These are phyloP conservation scores for Chlorella sp. DNA, from an alignment of 139 green algal species.

Conservation along the genomic window DNA sequence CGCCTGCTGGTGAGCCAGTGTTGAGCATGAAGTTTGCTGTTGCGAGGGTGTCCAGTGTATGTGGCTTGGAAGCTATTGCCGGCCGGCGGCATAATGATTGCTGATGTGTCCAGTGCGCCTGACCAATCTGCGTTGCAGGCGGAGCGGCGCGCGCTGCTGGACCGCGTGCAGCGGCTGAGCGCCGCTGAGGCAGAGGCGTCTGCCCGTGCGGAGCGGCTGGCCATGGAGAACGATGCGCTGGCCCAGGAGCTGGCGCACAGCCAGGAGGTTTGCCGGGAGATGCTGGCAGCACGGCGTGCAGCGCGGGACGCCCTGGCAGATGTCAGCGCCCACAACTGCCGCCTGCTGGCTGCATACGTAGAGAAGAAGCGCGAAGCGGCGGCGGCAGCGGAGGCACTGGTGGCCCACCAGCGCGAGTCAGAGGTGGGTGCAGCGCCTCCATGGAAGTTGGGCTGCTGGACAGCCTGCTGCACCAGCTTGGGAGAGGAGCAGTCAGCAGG, in stretches of 20 bases:
- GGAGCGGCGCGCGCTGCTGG: slow-evolving; percentile 17
- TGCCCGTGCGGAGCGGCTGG: not conserved
- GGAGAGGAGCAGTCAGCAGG: too few species aligned
- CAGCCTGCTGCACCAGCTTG: too few species aligned
- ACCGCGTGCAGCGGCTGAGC: slow-evolving; percentile 11
- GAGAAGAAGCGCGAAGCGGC: slow-evolving; percentile 8
- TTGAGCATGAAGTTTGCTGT: too few species aligned
- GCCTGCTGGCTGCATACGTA: slow-evolving; percentile 20
- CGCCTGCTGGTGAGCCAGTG: slow-evolving; percentile 17
- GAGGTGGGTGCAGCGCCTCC: not conserved
- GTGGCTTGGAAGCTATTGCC: too few species aligned
- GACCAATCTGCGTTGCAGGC: not conserved
- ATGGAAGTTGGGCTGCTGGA: too few species aligned
- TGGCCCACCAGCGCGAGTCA: slow-evolving; percentile 4
- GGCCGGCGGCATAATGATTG: not conserved
- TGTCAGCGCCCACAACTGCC: slow-evolving; percentile 22
- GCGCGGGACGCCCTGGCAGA: slow-evolving; percentile 33
- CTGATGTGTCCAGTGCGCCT: not conserved
- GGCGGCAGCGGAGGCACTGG: not conserved
- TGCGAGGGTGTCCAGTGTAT: too few species aligned
- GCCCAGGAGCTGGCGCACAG: slow-evolving; percentile 21
- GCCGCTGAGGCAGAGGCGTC: not conserved
- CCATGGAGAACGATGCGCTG: slow-evolving; percentile 27
- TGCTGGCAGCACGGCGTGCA: slow-evolving; percentile 22
- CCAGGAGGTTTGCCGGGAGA: slow-evolving; percentile 36